These are phyloP conservation scores for Pascua guehoae DNA, from an alignment of 1,284 basidiomycete genomes.

Conservation along the genomic window DNA sequence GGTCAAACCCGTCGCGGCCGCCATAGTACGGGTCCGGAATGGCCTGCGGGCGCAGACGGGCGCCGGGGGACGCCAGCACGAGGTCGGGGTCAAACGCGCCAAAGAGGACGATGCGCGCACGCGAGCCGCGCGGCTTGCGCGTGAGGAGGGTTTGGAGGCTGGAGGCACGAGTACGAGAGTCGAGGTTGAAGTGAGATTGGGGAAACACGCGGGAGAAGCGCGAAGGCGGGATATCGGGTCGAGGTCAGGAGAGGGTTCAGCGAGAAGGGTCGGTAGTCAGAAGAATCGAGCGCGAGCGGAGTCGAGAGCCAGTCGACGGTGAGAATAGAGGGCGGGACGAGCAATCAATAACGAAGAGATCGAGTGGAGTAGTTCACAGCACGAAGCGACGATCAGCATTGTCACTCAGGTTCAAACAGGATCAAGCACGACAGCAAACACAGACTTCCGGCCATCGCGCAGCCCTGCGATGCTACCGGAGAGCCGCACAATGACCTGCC, in stretches of 20 bases:
- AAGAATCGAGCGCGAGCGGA: too few species aligned
- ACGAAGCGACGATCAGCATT: too few species aligned
- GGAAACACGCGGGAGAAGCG: background rate
- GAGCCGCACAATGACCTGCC: too few species aligned
- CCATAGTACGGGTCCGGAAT: slow-evolving; percentile 52
- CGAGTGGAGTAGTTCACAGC: too few species aligned
- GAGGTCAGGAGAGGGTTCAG: background rate
- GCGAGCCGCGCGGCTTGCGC: slow-evolving; percentile 35
- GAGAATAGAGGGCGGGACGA: background rate
- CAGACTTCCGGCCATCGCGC: too few species aligned
- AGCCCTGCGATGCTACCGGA: too few species aligned
- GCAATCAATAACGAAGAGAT: too few species aligned
- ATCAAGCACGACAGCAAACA: too few species aligned
- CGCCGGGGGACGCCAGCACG: slow-evolving; percentile 20
- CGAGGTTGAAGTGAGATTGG: background rate
- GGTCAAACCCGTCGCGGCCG: slow-evolving; percentile 49
- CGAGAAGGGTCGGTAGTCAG: background rate
- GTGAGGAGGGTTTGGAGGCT: slow-evolving; percentile 47
- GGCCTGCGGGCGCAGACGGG: slow-evolving; percentile 12
- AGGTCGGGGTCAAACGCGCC: slow-evolving; percentile 37
- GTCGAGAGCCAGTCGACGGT: background rate
- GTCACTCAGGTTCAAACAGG: too few species aligned
- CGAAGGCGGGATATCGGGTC: background rate
- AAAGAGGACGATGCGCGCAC: slow-evolving; percentile 36
- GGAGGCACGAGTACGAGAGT: slow-evolving; percentile 10